Evolutionary conservation across 345 rosid genomes (phyloP).

Genomic region (Lepidium africanum): DNA sequence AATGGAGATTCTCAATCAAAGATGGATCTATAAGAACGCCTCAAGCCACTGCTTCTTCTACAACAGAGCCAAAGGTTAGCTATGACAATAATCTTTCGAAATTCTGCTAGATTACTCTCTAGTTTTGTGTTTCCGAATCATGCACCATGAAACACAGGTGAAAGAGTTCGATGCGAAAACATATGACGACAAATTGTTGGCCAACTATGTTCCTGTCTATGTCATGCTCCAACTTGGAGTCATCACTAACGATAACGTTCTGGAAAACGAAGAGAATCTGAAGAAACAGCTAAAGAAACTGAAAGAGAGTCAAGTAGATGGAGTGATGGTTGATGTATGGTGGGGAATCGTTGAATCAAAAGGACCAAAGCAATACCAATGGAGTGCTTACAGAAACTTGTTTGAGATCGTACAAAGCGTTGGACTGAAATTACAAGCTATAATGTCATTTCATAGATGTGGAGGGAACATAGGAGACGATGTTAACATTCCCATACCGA

Average conservation of each 20-base stretch:
- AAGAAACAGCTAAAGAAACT: conserved; percentile 54
- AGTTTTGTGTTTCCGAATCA: background rate
- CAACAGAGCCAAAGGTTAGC: conserved; percentile 21
- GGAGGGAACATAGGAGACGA: conserved; percentile 85
- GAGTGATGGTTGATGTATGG: conserved; percentile 79
- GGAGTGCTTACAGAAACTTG: conserved; percentile 73
- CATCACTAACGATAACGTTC: conserved; percentile 47
- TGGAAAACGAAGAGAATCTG: conserved; percentile 37
- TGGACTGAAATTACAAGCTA: conserved; percentile 58
- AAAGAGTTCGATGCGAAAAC: background rate
- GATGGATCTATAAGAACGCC: background rate
- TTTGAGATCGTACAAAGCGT: conserved; percentile 42
- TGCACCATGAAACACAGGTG: conserved; percentile 30
- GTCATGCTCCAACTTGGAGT: conserved; percentile 83
- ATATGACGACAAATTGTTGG: conserved; percentile 34
- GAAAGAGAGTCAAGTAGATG: conserved; percentile 53
- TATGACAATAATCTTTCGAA: background rate
- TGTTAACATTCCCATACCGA: conserved; percentile 65
- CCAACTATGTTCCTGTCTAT: conserved; percentile 63
- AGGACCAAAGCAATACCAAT: conserved; percentile 58
- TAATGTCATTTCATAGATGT: conserved; percentile 85
- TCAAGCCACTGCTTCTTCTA: conserved; percentile 17
- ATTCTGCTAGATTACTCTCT: background rate
- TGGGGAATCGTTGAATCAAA: conserved; percentile 71
- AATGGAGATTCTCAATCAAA: conserved; percentile 17